Percentiles rank a stretch among this genome's conserved stretches.
phyloP scores from a whole-genome alignment of 2,329 filamentous ascomycete genomes.

The Orbilia ellipsospora region DNA sequence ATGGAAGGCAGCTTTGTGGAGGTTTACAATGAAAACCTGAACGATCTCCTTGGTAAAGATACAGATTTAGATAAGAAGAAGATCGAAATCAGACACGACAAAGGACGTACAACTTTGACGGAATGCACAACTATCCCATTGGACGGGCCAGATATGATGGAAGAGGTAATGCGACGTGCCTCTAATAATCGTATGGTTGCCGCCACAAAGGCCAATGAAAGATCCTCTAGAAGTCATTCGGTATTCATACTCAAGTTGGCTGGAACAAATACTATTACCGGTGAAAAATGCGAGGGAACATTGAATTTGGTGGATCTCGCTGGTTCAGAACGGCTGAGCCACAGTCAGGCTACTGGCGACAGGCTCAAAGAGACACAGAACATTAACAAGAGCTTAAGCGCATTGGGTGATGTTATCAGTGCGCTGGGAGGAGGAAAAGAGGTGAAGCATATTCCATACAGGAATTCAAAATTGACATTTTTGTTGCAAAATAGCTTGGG shows the following conservation, averaged over 20 bases:
- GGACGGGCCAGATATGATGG: constrained; percentile 81
- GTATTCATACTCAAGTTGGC: constrained; percentile 86
- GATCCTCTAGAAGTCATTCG: constrained; percentile 92
- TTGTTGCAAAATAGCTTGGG: constrained; percentile 93
- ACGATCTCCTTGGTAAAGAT: constrained; percentile 82
- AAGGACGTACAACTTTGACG: constrained; percentile 82
- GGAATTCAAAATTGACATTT: constrained; percentile 96
- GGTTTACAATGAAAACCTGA: constrained; percentile 97
- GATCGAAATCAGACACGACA: constrained; percentile 90
- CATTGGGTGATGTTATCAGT: constrained; percentile 92
- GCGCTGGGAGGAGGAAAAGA: constrained; percentile 85
- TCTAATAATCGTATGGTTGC: constrained; percentile 89
- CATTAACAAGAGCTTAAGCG: constrained; percentile 95
- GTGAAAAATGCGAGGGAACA: constrained; percentile 88
- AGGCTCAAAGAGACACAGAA: constrained; percentile 93
- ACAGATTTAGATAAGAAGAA: constrained; percentile 81
- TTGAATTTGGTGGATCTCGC: constrained; percentile 96
- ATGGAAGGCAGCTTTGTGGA: constrained; percentile 97
- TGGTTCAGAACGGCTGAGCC: constrained; percentile 88
- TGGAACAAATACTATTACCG: constrained; percentile 76
- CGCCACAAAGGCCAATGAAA: constrained; percentile 96
- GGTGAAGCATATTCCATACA: constrained; percentile 85
- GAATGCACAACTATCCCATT: constrained; percentile 82
- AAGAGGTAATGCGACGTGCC: constrained; percentile 81
- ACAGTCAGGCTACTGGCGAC: constrained; percentile 86